These are phyloP conservation scores for Whalleya microplaca DNA, from an alignment of 2,329 filamentous ascomycete species.

Conservation along the genomic window DNA sequence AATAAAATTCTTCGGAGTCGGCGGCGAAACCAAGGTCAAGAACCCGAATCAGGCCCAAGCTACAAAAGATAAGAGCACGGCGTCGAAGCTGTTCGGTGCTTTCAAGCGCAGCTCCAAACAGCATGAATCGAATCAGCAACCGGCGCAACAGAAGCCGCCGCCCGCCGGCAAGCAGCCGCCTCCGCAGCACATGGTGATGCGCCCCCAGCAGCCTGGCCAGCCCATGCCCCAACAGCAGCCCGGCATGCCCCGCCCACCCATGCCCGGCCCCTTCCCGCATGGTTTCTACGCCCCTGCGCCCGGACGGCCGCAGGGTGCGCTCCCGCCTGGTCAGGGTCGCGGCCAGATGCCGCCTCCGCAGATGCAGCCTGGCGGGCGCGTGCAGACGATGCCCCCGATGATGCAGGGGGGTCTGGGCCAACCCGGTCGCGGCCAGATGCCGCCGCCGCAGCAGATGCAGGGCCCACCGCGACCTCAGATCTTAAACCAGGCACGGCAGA, in stretches of 20 bases:
- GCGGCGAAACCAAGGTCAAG: slow-evolving; percentile 26
- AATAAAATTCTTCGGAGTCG: slow-evolving; percentile 32
- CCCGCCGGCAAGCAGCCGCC: slow-evolving; percentile 15
- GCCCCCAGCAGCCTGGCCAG: slow-evolving; percentile 14
- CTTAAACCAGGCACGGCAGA: slow-evolving; percentile 5
- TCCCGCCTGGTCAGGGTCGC: slow-evolving; percentile 24
- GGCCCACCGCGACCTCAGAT: slow-evolving; percentile 13
- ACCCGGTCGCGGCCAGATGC: slow-evolving; percentile 25
- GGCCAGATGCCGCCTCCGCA: slow-evolving; percentile 6
- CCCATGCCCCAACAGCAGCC: slow-evolving; percentile 21
- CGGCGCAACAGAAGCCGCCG: slow-evolving; percentile 14
- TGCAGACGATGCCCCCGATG: slow-evolving; percentile 2
- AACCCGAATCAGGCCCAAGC: slow-evolving; percentile 20
- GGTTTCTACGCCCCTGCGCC: slow-evolving; percentile 15
- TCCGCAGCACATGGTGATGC: slow-evolving; percentile 6
- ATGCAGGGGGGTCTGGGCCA: slow-evolving; percentile 19
- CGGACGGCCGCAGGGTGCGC: slow-evolving; percentile 8
- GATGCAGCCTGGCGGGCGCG: not conserved
- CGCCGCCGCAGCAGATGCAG: slow-evolving; percentile 18
- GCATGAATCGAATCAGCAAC: slow-evolving; percentile 20
- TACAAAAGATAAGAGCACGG: slow-evolving; percentile 35
- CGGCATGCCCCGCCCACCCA: slow-evolving; percentile 2
- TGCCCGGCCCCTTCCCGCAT: slow-evolving; percentile 15
- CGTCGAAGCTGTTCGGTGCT: slow-evolving; percentile 34
- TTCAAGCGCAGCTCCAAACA: slow-evolving; percentile 35